phyloP scores from a whole-genome alignment of 805 yeast species.

The Kodamaea jinghongensis region DNA sequence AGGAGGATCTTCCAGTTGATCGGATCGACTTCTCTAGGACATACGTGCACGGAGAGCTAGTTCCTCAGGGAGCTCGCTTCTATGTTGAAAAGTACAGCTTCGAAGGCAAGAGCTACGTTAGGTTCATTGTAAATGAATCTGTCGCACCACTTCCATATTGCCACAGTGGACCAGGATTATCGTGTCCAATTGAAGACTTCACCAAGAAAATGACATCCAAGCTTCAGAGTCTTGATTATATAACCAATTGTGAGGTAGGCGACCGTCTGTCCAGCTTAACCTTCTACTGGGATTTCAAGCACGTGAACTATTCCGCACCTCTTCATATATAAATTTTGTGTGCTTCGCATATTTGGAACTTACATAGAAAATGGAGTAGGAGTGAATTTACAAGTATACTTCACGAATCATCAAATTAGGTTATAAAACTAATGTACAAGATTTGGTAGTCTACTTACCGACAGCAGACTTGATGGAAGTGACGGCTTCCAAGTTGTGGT shows the following conservation, averaged over 20 bases:
- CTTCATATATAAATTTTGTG: neutral
- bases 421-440: neutral
- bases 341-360: no score
- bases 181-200: constrained; percentile 38
- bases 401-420: no score
- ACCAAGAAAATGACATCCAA: constrained; percentile 27
- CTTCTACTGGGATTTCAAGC: constrained; percentile 42
- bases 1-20: constrained; percentile 42
- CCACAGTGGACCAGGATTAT: constrained; percentile 41
- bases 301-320: constrained; percentile 22
- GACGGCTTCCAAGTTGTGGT: constrained; percentile 22
- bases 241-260: constrained; percentile 26
- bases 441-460: constrained; percentile 17
- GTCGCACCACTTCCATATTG: constrained; percentile 36
- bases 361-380: no score
- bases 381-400: no score
- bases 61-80: constrained; percentile 42
- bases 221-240: constrained; percentile 23
- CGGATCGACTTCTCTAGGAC: constrained; percentile 46
- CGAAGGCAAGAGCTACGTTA: constrained; percentile 29
- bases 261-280: constrained; percentile 20
- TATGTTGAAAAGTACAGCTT: constrained; percentile 37
- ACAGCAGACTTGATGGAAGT: constrained; percentile 30
- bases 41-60: constrained; percentile 40
- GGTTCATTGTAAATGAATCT: constrained; percentile 40